Conservation (phyloP, 768 basidiomycete genomes). For the Naematelia aurantialba region DNA sequence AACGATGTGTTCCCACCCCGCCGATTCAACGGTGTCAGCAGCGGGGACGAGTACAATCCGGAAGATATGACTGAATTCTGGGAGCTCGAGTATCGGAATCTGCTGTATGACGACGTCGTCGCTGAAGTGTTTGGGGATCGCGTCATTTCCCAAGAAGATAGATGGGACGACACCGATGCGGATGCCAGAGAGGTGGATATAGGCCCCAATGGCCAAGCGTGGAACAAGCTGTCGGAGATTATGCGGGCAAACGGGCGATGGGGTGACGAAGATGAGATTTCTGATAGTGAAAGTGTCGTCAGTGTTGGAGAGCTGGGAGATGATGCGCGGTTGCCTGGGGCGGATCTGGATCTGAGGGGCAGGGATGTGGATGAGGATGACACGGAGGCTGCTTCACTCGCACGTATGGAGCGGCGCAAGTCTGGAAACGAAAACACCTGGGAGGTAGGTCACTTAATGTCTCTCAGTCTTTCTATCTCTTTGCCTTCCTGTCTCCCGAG, state of each 20-base stretch:
- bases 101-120: conserved; percentile 85
- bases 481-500: not conserved
- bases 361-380: conserved; percentile 15
- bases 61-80: conserved; percentile 87
- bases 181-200: not conserved
- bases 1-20: conserved; percentile 90
- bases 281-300: conserved; percentile 89
- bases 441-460: conserved; percentile 65
- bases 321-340: conserved; percentile 60
- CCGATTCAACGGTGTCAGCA: conserved; percentile 73
- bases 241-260: conserved; percentile 60
- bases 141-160: conserved; percentile 23
- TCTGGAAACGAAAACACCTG: conserved; percentile 78
- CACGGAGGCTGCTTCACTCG: not conserved
- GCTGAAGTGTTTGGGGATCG: conserved; percentile 53
- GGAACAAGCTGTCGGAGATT: conserved; percentile 72
- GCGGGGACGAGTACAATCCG: conserved; percentile 76
- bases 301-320: conserved; percentile 84
- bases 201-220: conserved; percentile 54
- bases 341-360: conserved; percentile 17
- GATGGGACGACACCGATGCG: conserved; percentile 8
- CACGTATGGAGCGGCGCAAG: not conserved
- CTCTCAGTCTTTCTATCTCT: not conserved
- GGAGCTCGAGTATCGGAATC: conserved; percentile 88
- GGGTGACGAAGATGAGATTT: conserved; percentile 68